Conservation (phyloP, 2,329 filamentous ascomycete genomes). For the Sarocladium oryzae region DNA sequence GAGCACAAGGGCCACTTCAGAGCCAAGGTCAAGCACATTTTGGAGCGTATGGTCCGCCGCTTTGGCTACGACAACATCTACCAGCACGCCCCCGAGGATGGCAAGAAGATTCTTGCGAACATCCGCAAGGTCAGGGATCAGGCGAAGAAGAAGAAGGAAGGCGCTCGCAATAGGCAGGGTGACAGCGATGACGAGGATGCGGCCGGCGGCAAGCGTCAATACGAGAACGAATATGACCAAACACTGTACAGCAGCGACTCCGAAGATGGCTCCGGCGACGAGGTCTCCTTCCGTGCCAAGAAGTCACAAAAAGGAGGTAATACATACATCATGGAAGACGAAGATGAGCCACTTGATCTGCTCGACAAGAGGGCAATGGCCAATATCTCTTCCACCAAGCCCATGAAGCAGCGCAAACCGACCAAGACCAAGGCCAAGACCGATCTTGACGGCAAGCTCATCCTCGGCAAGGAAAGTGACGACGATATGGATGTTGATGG, state of each 20-base stretch:
- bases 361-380: conserved; percentile 83
- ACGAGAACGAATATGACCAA: conserved; percentile 91
- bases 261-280: conserved; percentile 51
- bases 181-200: conserved; percentile 50
- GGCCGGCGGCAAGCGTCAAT: conserved; percentile 45
- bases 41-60: conserved; percentile 87
- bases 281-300: conserved; percentile 32
- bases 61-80: conserved; percentile 82
- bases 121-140: conserved; percentile 94
- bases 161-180: conserved; percentile 49
- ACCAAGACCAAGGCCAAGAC: conserved; percentile 57
- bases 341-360: conserved; percentile 90
- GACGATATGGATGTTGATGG: conserved; percentile 58
- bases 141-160: conserved; percentile 81
- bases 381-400: conserved; percentile 88
- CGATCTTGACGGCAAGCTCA: conserved; percentile 73
- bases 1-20: conserved; percentile 98
- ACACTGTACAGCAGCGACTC: conserved; percentile 83
- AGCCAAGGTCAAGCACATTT: conserved; percentile 94
- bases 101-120: conserved; percentile 85
- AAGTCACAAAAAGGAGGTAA: conserved; percentile 55
- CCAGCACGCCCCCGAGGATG: conserved; percentile 72
- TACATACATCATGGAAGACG: conserved; percentile 88
- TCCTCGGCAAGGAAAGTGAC: conserved; percentile 56
- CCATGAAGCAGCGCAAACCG: conserved; percentile 54